phyloP scores from a whole-genome alignment of 192 early-diverging fungal genomes.

The Umbelopsis sp. region DNA sequence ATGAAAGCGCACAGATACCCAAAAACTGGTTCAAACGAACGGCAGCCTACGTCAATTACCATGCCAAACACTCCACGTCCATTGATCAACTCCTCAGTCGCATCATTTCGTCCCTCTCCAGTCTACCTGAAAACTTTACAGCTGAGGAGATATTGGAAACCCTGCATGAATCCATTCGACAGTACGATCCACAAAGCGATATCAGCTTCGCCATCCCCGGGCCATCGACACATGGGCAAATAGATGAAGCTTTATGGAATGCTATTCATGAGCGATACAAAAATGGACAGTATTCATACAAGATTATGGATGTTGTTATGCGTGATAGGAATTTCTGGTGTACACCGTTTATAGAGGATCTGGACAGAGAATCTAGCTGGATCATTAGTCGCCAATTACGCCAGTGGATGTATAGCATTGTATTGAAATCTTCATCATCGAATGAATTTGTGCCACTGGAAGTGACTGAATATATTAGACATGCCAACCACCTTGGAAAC shows the following conservation, averaged over 20 bases:
- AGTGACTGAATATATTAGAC: slow-evolving; percentile 45
- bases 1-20: neutral
- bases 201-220: neutral
- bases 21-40: slow-evolving; percentile 24
- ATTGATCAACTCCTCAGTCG: neutral
- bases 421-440: slow-evolving; percentile 3
- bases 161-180: slow-evolving; percentile 24
- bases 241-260: neutral
- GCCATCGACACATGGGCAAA: neutral
- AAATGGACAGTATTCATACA: slow-evolving; percentile 38
- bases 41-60: slow-evolving; percentile 17
- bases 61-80: neutral
- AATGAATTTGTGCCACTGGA: neutral
- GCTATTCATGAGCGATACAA: slow-evolving; percentile 21
- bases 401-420: slow-evolving; percentile 43
- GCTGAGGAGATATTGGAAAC: slow-evolving; percentile 1
- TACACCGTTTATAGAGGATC: slow-evolving; percentile 50
- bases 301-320: slow-evolving; percentile 44
- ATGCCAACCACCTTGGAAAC: slow-evolving; percentile 38
- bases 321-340: slow-evolving; percentile 45
- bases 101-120: slow-evolving; percentile 16
- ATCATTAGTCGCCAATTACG: slow-evolving; percentile 41
- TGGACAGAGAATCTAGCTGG: slow-evolving; percentile 41
- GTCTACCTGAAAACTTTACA: slow-evolving; percentile 15
- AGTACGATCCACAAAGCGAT: slow-evolving; percentile 22